Percentiles rank a stretch among this genome's conserved stretches.
These are phyloP conservation scores for Microbotryomycetes sp. DNA, from an alignment of 1,284 basidiomycete genomes.

Conservation along the genomic window DNA sequence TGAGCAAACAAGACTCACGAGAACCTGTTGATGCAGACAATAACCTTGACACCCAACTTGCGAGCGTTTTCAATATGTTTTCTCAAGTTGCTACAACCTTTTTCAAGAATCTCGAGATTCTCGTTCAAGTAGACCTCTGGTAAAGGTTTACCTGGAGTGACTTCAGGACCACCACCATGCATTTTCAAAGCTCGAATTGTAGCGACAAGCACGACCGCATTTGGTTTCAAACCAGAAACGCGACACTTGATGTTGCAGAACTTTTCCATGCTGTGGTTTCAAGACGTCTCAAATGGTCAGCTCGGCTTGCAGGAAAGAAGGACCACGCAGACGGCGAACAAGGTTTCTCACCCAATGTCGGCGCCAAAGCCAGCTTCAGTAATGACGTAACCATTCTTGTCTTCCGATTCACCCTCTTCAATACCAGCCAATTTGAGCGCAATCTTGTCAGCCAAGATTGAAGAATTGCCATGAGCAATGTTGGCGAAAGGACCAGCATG, in stretches of 20 bases:
- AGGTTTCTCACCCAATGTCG: conserved; percentile 66
- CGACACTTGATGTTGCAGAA: conserved; percentile 99
- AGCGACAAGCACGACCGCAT: conserved; percentile 92
- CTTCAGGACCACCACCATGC: conserved; percentile 97
- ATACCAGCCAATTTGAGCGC: conserved; percentile 94
- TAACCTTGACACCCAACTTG: conserved; percentile 95
- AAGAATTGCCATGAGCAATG: conserved; percentile 98
- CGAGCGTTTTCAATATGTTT: conserved; percentile 92
- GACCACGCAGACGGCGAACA: not conserved
- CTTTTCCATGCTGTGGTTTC: conserved; percentile 49
- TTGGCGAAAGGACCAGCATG: conserved; percentile 99
- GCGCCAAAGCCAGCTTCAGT: conserved; percentile 99
- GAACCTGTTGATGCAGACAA: conserved; percentile 94
- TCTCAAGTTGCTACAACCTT: conserved; percentile 86
- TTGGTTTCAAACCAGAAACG: conserved; percentile 82
- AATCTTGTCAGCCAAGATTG: conserved; percentile 91
- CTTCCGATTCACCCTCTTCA: conserved; percentile 79
- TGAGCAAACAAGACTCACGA: conserved; percentile 53
- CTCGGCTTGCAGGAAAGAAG: not conserved
- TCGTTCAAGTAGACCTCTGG: conserved; percentile 92
- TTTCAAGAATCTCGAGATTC: conserved; percentile 80
- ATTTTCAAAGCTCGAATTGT: conserved; percentile 98
- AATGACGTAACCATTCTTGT: conserved; percentile 86
- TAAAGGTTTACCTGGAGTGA: conserved; percentile 90
- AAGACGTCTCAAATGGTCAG: not conserved